Conservation (phyloP, 1,284 basidiomycete species). For the Meripilus lineatus region DNA sequence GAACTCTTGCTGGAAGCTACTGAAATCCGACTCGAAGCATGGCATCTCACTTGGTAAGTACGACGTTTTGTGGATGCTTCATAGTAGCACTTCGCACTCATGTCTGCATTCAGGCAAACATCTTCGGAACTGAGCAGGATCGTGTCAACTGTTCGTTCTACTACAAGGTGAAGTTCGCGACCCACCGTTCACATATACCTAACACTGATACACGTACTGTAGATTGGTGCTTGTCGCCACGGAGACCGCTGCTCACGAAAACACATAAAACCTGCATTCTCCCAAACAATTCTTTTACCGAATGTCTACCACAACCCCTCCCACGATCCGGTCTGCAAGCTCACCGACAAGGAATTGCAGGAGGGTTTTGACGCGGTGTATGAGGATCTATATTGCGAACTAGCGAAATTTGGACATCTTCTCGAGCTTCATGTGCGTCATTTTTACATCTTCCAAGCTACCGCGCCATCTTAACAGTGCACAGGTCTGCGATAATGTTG, state of each 20-base stretch:
- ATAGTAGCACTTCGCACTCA: conserved; percentile 3
- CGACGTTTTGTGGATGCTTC: not conserved
- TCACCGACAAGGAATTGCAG: conserved; percentile 85
- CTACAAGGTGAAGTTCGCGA: conserved; percentile 83
- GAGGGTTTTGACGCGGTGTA: conserved; percentile 97
- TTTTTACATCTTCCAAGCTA: conserved; percentile 1
- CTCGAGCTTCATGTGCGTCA: conserved; percentile 86
- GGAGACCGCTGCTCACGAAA: conserved; percentile 97
- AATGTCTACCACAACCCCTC: conserved; percentile 99
- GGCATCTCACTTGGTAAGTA: conserved; percentile 59
- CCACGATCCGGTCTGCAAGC: conserved; percentile 84
- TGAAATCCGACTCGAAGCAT: too few species aligned
- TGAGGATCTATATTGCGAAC: conserved; percentile 90
- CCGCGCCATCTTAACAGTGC: not conserved
- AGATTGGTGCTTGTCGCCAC: conserved; percentile 95
- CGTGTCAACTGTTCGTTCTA: conserved; percentile 95
- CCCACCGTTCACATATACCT: too few species aligned
- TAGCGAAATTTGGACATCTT: conserved; percentile 93
- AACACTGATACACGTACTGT: conserved; percentile 11
- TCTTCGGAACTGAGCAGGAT: conserved; percentile 88
- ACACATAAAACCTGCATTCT: conserved; percentile 96
- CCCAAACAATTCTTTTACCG: conserved; percentile 95
- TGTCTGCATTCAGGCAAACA: conserved; percentile 56
- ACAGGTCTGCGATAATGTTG: conserved; percentile 97
- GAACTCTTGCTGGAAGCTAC: too few species aligned